Base-by-base conservation (phyloP, 805 yeast species). In the Teunomyces lycoperdinae region DNA sequence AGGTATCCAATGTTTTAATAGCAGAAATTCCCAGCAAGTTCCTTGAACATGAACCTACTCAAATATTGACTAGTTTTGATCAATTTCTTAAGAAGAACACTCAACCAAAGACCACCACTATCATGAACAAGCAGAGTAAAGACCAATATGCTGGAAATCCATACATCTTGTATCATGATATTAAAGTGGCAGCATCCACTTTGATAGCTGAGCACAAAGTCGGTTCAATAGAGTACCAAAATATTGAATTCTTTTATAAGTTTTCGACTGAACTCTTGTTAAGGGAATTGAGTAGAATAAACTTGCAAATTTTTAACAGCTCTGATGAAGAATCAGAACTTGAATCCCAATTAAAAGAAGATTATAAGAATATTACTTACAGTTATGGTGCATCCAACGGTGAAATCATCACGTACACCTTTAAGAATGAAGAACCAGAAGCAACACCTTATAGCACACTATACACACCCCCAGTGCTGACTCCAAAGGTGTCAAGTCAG, bases 141-240 rank as follows among this genome's bases (percentile, higher is more conserved):
- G 58, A 60, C 1, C 58, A 65, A 13, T 85, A 85, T 57, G 58
- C 61, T 8, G 38, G 42, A 13, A 67, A 77, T 0, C 70, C 85
- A 5, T 85, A 84, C 56, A 68, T 69, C 38, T 58, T 87, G 9
- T 86, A 73, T 56, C 92, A 87, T 58, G 96, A 87, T 61, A 59
- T 87, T 40, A 83, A 77, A 50, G 64, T 84, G 13, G 79, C 83
- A 0, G 68, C 83, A 32, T 73, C 79, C 9, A 57, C 73, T n/a
- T 64, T 71, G 31, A 71, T 85, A 24, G 67, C 73, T 38, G 67
- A 73, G 34, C 68, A 74, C 48, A 73, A 75, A 17, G 69, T 79
- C 14, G 85, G 86, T 1, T 62, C 79, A 1, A 57, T 65, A 4
- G 62, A 63, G 3, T 86, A 87, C 54, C 64, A 66, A 13, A 67